Evolutionary conservation across 495 filamentous ascomycete species (phyloP).

Genomic region (Aspergillus bertholletiae): DNA sequence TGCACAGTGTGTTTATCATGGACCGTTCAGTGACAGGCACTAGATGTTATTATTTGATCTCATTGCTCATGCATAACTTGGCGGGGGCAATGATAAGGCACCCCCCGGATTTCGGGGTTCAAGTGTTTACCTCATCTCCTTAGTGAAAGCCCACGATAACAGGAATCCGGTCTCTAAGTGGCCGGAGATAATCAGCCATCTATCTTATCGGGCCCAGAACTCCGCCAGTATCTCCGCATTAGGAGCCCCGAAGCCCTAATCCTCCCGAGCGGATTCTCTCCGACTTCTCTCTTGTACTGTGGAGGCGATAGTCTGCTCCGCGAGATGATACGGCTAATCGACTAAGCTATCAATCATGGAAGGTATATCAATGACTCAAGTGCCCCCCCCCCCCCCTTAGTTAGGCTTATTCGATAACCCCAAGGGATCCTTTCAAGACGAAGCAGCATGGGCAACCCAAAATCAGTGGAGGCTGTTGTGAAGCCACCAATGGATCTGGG

Average conservation of each 20-base stretch:
- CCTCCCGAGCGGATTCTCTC: background rate
- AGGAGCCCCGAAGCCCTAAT: background rate
- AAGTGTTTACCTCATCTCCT: background rate
- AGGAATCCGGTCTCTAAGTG: background rate
- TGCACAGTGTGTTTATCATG: too few relatives aligned
- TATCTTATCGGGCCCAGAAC: background rate
- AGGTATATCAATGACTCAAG: background rate
- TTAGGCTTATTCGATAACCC: background rate
- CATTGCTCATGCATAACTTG: background rate
- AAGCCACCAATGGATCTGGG: background rate
- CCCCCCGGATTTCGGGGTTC: background rate
- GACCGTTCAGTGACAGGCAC: background rate
- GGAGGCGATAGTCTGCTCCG: background rate
- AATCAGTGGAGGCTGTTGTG: background rate
- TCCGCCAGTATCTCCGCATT: background rate
- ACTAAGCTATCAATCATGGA: background rate
- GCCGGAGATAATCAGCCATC: background rate
- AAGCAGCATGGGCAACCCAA: background rate
- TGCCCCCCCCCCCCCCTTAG: too few relatives aligned
- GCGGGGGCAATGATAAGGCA: background rate
- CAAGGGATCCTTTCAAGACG: background rate
- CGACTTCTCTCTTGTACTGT: background rate
- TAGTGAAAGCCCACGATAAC: background rate
- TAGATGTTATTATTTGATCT: background rate
- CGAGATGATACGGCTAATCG: background rate